Evolutionary conservation across 495 filamentous ascomycete species (phyloP).

Genomic region (Penicillium turbatum): DNA sequence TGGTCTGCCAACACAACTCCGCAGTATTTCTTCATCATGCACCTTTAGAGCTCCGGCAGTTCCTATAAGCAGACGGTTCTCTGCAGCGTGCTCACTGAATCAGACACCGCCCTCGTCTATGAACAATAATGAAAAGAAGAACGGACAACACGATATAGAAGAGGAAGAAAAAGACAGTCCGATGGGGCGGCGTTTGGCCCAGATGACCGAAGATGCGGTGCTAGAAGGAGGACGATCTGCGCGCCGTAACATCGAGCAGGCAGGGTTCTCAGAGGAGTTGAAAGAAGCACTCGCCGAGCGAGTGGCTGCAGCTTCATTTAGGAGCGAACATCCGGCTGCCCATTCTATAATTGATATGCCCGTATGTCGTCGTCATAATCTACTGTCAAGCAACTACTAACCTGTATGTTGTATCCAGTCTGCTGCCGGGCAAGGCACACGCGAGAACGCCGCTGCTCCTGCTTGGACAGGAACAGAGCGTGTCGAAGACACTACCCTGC

Average conservation of each 20-base stretch:
- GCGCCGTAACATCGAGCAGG: conserved; percentile 71
- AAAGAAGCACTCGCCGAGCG: conserved; percentile 70
- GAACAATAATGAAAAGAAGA: conserved; percentile 12
- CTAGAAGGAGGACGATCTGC: conserved; percentile 67
- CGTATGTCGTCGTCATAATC: conserved; percentile 27
- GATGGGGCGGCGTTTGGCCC: conserved; percentile 68
- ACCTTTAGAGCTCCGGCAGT: conserved; percentile 11
- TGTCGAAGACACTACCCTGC: conserved; percentile 67
- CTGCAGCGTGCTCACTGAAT: conserved; percentile 18
- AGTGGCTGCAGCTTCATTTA: conserved; percentile 66
- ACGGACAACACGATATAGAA: conserved; percentile 11
- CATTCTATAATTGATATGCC: conserved; percentile 65
- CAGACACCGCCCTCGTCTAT: conserved; percentile 17
- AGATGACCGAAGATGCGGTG: conserved; percentile 77
- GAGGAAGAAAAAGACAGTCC: conserved; percentile 46
- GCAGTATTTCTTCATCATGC: conserved; percentile 12
- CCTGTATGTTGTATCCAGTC: conserved; percentile 26
- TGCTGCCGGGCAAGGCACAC: conserved; percentile 66
- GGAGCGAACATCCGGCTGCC: conserved; percentile 61
- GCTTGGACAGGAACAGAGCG: conserved; percentile 78
- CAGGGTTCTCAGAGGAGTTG: conserved; percentile 83
- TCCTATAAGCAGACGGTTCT: conserved; percentile 21
- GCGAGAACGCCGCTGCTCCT: conserved; percentile 63
- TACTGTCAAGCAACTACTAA: conserved; percentile 1
- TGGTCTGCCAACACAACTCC: conserved; percentile 14